A percentile compares a stretch with the other conserved stretches of the same genome.
These are phyloP conservation scores for Fusarium aywerte DNA, from an alignment of 2,329 filamentous ascomycete species.

Conservation along the genomic window DNA sequence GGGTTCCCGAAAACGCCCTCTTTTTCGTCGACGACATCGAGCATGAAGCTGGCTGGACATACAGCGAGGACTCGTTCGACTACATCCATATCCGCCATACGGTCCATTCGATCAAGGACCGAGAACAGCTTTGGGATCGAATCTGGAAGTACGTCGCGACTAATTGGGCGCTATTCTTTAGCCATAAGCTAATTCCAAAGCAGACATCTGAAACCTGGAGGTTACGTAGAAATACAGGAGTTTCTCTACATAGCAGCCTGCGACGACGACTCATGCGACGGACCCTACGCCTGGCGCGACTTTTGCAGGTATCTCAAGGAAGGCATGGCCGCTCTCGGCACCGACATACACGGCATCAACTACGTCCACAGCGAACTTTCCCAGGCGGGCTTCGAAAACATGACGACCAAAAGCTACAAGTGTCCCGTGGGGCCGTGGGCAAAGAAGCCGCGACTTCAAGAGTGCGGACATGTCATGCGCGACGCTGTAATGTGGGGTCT, in stretches of 20 bases:
- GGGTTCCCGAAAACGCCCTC: conserved; percentile 62
- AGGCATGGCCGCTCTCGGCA: conserved; percentile 56
- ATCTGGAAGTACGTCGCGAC: conserved; percentile 54
- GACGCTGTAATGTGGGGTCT: conserved; percentile 57
- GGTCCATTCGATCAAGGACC: conserved; percentile 58
- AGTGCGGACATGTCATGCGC: conserved; percentile 59
- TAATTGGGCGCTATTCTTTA: not conserved
- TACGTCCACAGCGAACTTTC: conserved; percentile 51
- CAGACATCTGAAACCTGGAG: conserved; percentile 63
- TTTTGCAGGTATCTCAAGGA: conserved; percentile 55
- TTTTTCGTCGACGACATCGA: conserved; percentile 65
- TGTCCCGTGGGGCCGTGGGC: conserved; percentile 63
- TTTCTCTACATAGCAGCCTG: conserved; percentile 55
- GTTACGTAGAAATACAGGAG: conserved; percentile 63
- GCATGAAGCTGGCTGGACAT: conserved; percentile 61
- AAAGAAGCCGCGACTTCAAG: conserved; percentile 53
- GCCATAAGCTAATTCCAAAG: not conserved
- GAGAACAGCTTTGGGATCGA: conserved; percentile 54
- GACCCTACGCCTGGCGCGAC: conserved; percentile 60
- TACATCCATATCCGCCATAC: conserved; percentile 62
- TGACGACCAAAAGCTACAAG: conserved; percentile 57
- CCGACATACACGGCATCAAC: conserved; percentile 56
- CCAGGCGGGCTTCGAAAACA: conserved; percentile 55
- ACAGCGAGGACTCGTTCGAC: conserved; percentile 58
- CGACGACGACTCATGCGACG: conserved; percentile 58